Evolutionary conservation across 2,329 filamentous ascomycete species (phyloP).

Genomic region (Albifimbria verrucaria): DNA sequence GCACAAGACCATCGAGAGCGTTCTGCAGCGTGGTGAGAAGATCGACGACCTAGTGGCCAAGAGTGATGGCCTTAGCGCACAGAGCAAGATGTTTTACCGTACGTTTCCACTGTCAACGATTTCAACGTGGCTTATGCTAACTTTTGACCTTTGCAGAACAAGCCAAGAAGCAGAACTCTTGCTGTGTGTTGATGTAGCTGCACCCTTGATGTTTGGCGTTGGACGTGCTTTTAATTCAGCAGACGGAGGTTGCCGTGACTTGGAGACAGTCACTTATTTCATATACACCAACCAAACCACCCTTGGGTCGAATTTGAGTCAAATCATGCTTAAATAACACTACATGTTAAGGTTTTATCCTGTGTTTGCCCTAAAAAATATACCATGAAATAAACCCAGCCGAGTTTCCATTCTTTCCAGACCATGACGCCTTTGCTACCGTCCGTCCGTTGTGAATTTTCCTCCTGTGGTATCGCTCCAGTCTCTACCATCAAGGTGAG

Average conservation of each 20-base stretch:
- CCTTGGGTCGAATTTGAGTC: not conserved
- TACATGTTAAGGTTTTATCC: not conserved
- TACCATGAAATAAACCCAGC: not conserved
- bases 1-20: constrained; percentile 92
- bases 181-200: constrained; percentile 66
- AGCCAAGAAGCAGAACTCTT: constrained; percentile 79
- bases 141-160: constrained; percentile 38
- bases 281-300: not conserved
- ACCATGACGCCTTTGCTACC: not conserved
- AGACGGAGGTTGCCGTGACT: constrained; percentile 10
- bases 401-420: not conserved
- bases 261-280: not conserved
- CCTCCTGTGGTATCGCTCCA: not conserved
- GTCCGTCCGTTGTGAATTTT: not conserved
- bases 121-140: constrained; percentile 6
- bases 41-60: constrained; percentile 92
- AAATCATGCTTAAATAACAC: not conserved
- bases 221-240: constrained; percentile 25
- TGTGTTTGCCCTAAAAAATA: not conserved
- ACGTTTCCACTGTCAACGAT: constrained; percentile 23
- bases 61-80: constrained; percentile 82
- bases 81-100: constrained; percentile 99
- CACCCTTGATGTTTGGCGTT: constrained; percentile 26
- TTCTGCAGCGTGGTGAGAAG: constrained; percentile 89
- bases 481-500: constrained; percentile 1